Evolutionary conservation across 805 yeast genomes (phyloP), one percentile per base, ranked within the genome.

Genomic region (Wickerhamomyces tratensis): DNA sequence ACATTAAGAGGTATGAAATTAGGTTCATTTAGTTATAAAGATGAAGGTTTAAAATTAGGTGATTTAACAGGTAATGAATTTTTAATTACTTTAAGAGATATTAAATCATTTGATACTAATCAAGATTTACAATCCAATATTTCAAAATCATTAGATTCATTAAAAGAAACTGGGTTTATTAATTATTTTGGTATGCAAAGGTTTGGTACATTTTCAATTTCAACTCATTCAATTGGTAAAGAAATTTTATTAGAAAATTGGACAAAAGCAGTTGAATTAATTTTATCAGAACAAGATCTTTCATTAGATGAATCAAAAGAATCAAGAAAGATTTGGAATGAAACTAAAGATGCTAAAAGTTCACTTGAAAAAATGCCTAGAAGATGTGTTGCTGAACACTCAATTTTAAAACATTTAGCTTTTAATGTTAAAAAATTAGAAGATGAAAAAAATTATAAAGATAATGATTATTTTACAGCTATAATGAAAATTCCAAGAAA

Each of bases 141-240:
- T 14, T 58, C 61, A 12, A 58, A 65, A 9, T 72, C 87, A 26
- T 69, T 89, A 49, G 57, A 67, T 6, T 72, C 86, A 0, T 65
- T 91, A 41, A 66, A 68, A 40, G 68, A 67, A 2, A 68, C 72
- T 29, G 99, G 99, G 0, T 93, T 86, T 55, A 82, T 93, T 49
- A 93, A 93, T 61, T 93, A 93, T 58, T 93, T 75, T 59, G 99
- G 99, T n/a, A 82, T 93, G 89, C 99, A 93, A 67, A 71, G 99
- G 56, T 93, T 93, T 60, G 99, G 99, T 29, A 89, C 98, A 0
- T 91, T 87, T 56, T 85, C 96, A 11, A 72, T 88, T 29, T 86
- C 98, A 3, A 89, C 98, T 0, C 97, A 93, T 61, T 74, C 72
- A 30, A 70, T 89, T 42, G 99, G 99, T 39, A 76, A 76, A 47